Base-by-base conservation (phyloP, 1,284 basidiomycete species). In the Volvariella volvacea region DNA sequence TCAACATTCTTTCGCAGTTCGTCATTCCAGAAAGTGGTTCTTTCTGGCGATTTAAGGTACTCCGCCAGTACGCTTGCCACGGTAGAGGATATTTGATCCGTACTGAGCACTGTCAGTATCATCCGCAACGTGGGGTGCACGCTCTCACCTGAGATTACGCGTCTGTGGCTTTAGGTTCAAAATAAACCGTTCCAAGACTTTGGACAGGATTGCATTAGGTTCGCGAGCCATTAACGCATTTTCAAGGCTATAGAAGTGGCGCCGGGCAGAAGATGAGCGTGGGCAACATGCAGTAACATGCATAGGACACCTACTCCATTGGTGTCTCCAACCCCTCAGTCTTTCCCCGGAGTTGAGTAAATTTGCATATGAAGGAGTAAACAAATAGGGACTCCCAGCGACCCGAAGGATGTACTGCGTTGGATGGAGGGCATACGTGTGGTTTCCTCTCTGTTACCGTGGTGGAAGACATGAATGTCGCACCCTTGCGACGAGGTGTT, bases 321-420 rank as follows among this genome's bases (percentile, higher is more conserved):
- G 82, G 77, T 53, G 78, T 74, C 57, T 88, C 78, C 46, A 90
- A 66, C 43, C 86, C 84, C 60, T 88, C 83, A 22, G 85, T 69
- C 64, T 86, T 88, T 46, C 70, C 67, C 53, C 76, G 76, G 51
- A 89, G 67, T 62, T 75, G 70, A 17, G 85, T 87, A 67, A 87
- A 90, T 62, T 78, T 86, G 67, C 75, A 78, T 54, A 90, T 80
- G 68, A 90, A 90, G 21, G 79, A 75, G 62, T 88, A 90, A 33
- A 90, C 76, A 62, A 88, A 90, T 52, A 86, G 64, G n/a, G 82
- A 78, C 67, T 90, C 87, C 87, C 87, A 90, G 61, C 83, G 81
- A 66, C 83, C 81, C 46, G 71, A 71, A 31, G 87, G 88, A 67
- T 87, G 84, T 39, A 59, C 73, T 31, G 83, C 84, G 56, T 71